Evolutionary conservation across 2,329 filamentous ascomycete species (phyloP).

Genomic region (Diaporthe ampelina): DNA sequence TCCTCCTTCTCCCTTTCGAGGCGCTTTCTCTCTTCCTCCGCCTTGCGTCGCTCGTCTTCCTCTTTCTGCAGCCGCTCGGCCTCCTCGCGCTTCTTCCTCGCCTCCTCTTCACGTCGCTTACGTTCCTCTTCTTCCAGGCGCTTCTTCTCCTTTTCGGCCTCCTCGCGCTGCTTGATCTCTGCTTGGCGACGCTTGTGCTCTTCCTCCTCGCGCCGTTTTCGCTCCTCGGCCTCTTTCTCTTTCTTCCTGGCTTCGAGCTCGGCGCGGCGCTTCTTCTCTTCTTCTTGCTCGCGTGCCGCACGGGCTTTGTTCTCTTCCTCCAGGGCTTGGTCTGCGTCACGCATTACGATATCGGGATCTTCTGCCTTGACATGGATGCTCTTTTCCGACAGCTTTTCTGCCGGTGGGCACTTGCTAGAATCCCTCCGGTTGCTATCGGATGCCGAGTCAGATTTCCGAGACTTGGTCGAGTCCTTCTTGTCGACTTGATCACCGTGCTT

Average conservation of each 20-base stretch:
- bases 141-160: conserved; percentile 52
- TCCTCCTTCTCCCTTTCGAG: conserved; percentile 61
- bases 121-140: conserved; percentile 46
- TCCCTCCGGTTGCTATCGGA: conserved; percentile 58
- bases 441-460: conserved; percentile 52
- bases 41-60: conserved; percentile 45
- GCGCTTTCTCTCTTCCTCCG: conserved; percentile 48
- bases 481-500: conserved; percentile 61
- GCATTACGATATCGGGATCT: conserved; percentile 69
- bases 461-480: conserved; percentile 53
- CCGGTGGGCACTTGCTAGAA: conserved; percentile 54
- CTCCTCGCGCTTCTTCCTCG: conserved; percentile 50
- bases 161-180: conserved; percentile 49
- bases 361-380: conserved; percentile 71
- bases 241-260: conserved; percentile 48
- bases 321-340: conserved; percentile 55
- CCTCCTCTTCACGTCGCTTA: conserved; percentile 46
- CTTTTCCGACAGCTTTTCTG: conserved; percentile 64
- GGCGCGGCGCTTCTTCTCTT: conserved; percentile 48
- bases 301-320: conserved; percentile 47
- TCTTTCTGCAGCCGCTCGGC: conserved; percentile 53
- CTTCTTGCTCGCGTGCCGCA: conserved; percentile 48
- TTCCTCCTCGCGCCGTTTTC: conserved; percentile 52
- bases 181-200: conserved; percentile 43
- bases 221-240: conserved; percentile 51